A percentile compares a stretch with the other conserved stretches of the same genome.
Conservation (phyloP, 2,329 filamentous ascomycete species). For the Colletotrichum magnum region DNA sequence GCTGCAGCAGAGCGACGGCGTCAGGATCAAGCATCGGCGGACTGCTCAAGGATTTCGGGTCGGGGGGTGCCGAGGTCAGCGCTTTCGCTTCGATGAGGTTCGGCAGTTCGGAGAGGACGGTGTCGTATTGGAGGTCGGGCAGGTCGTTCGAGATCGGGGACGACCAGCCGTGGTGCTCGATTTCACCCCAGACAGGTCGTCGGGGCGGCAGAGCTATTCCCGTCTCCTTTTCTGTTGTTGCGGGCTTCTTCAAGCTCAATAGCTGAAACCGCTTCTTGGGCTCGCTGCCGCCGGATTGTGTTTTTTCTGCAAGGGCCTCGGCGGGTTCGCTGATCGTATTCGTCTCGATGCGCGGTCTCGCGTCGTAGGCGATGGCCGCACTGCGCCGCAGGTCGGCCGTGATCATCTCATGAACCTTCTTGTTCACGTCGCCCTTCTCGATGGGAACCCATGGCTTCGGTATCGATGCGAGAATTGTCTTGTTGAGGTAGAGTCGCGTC, state of each 20-base stretch:
- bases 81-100: slow-evolving; percentile 94
- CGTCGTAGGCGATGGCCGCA: slow-evolving; percentile 84
- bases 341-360: slow-evolving; percentile 73
- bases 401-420: slow-evolving; percentile 82
- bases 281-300: slow-evolving; percentile 39
- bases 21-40: slow-evolving; percentile 72
- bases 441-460: slow-evolving; percentile 90
- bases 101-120: slow-evolving; percentile 86
- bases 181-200: slow-evolving; percentile 80
- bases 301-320: slow-evolving; percentile 33
- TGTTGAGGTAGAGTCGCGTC: slow-evolving; percentile 88
- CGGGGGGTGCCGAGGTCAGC: slow-evolving; percentile 82
- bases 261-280: slow-evolving; percentile 43
- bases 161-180: slow-evolving; percentile 91
- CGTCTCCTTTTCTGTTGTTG: slow-evolving; percentile 54
- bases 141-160: slow-evolving; percentile 82
- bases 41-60: slow-evolving; percentile 54
- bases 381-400: slow-evolving; percentile 80
- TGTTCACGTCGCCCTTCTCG: slow-evolving; percentile 85
- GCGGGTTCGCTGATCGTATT: slow-evolving; percentile 39
- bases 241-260: slow-evolving; percentile 52
- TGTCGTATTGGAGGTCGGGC: slow-evolving; percentile 85
- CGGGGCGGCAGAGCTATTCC: slow-evolving; percentile 65
- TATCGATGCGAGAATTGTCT: slow-evolving; percentile 83
- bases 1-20: slow-evolving; percentile 79